These are phyloP conservation scores for Sungouiella blattae DNA, from an alignment of 805 yeast species.

Conservation along the genomic window DNA sequence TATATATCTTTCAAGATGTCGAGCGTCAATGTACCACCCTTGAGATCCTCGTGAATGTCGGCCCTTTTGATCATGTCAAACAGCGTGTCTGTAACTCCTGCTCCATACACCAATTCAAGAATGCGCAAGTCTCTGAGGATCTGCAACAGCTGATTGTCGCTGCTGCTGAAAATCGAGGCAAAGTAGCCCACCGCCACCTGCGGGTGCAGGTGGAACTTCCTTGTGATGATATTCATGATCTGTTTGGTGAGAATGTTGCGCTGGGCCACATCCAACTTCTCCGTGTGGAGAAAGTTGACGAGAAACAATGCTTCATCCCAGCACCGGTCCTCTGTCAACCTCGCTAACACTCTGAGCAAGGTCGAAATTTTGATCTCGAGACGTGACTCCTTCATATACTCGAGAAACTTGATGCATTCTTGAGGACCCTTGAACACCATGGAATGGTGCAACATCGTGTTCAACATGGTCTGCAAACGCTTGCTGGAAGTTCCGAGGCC, in stretches of 20 bases:
- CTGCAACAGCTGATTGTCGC: slow-evolving; percentile 11
- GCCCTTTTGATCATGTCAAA: slow-evolving; percentile 24
- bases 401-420: slow-evolving; percentile 28
- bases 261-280: slow-evolving; percentile 15
- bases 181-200: slow-evolving; percentile 36
- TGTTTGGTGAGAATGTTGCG: slow-evolving; percentile 24
- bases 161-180: slow-evolving; percentile 25
- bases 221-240: slow-evolving; percentile 28
- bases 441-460: slow-evolving; percentile 27
- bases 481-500: slow-evolving; percentile 2
- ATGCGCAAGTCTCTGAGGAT: slow-evolving; percentile 26
- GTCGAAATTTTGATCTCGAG: slow-evolving; percentile 23
- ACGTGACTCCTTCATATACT: slow-evolving; percentile 27
- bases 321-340: slow-evolving; percentile 25
- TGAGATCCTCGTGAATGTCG: slow-evolving; percentile 25
- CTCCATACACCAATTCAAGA: slow-evolving; percentile 23
- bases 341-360: slow-evolving; percentile 25
- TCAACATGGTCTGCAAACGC: slow-evolving; percentile 23
- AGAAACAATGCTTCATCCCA: slow-evolving; percentile 33
- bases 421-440: slow-evolving; percentile 37
- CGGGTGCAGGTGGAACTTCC: slow-evolving; percentile 29
- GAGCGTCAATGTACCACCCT: slow-evolving; percentile 19
- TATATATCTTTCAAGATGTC: slow-evolving; percentile 23
- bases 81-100: slow-evolving; percentile 13
- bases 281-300: slow-evolving; percentile 29